Base-by-base conservation (phyloP, 2,329 filamentous ascomycete species). In the Epichloe bromicola region DNA sequence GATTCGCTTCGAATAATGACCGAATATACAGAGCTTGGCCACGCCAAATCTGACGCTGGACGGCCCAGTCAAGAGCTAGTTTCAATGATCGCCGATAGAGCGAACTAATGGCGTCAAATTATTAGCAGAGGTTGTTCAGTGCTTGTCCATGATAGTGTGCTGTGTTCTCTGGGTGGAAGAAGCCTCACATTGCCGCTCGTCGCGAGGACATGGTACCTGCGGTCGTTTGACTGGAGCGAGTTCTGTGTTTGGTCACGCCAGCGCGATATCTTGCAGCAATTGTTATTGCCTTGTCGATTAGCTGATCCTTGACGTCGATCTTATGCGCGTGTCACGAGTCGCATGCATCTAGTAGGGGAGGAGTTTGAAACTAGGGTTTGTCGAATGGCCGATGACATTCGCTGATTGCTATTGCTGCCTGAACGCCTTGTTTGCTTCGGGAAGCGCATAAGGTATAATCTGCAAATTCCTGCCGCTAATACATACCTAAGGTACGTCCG, bases 11-110 rank as follows among this genome's bases (percentile, higher is more conserved):
- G 65, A 97, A 98, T 14, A 97, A 78, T 38, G 86, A 89, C 61
- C 93, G 85, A 62, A 98, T 95, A 69, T 98, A 97, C 56, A 97
- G 74, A 34, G 93, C 93, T 70, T 97, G 93, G 55, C 91, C 90
- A 61, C 93, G 85, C 91, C 93, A 98, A 55, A 96, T 72, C 62
- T 91, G 82, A 59, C 93, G 81, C 67, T 96, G 87, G 56, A 97
- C 89, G 52, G 88, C 82, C 93, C 93, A 98, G 74, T 96, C 89
- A 58, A 97, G 82, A 41, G 93, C 79, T 57, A 96, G 82, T 77
- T 96, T 96, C 65, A 98, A 71, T 26, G 89, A 89, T 60, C 89
- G 88, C 65, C 91, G 85, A 71, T 98, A 98, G 54, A 98, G 84
- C 41, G 80, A 83, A 59, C 80, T 84, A 19, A 54, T 6, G 19